Evolutionary conservation across 192 early-diverging fungal species (phyloP), one percentile per base, ranked within the genome.

Genomic region (Linnemannia zychae): DNA sequence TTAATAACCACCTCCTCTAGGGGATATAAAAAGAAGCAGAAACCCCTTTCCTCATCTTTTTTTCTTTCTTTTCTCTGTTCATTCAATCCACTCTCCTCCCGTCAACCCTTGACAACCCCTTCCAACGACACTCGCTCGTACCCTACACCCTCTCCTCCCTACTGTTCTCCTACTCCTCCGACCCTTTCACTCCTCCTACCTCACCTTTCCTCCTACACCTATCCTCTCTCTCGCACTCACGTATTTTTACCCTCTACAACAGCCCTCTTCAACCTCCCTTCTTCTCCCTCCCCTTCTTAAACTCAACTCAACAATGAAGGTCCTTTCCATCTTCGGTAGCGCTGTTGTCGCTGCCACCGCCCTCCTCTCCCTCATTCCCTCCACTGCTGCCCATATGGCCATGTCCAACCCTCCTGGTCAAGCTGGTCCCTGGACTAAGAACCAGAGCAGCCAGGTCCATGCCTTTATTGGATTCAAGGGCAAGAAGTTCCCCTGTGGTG

Each of bases 401-500:
- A 88, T 88, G 22, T 82, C 79, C 3, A 75, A 79, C 78, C 87
- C 87, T 52, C 87, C 70, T 17, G 72, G 76, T 5, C 75, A 85
- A 20, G 83, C 66, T 36, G 83, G 84, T 71, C 87, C 87, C 44
- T 82, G 83, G 83, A 63, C 83, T 9, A 76, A 79, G 36, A 52
- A 85, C 67, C 74, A 38, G 6, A 31, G 22, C 36, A 79, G 72
- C 49, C 66, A 40, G 2, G 74, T 85, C 22, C 83, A 85, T 33
- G 77, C 77, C 44, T 85, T 67, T 57, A 85, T 85, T 28, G 83
- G 83, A 12, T 85, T 57, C 46, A 13, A 85, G n/a, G 83, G 83
- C 48, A 88, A 88, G 60, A 49, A 44, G 1, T 88, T 82, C 70
- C 87, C 87, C 28, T 88, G 87, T 48, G 87, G 87, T 36, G 87